Conservation (phyloP, 2,329 filamentous ascomycete species). For the Paracoccidioides lutzii region DNA sequence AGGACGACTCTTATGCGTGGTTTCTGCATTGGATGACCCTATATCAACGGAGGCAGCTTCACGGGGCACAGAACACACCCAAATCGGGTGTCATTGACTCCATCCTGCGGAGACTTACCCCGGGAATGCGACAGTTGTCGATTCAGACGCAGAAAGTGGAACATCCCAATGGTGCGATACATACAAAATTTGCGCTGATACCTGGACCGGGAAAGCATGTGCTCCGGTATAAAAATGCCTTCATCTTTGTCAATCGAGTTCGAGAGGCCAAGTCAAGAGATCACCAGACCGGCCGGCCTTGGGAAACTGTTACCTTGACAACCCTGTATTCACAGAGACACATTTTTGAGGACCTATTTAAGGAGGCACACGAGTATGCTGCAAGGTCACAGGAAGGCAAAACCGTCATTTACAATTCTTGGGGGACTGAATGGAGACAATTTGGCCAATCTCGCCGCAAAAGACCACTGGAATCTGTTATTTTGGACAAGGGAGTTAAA, state of each 20-base stretch:
- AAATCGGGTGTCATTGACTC: conserved; percentile 38
- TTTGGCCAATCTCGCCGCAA: conserved; percentile 79
- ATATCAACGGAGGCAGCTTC: conserved; percentile 54
- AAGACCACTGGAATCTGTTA: conserved; percentile 73
- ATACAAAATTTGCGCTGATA: conserved; percentile 75
- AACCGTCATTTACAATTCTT: conserved; percentile 78
- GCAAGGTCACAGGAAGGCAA: conserved; percentile 75
- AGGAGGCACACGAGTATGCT: conserved; percentile 71
- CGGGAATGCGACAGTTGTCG: conserved; percentile 50
- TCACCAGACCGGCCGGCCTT: conserved; percentile 70
- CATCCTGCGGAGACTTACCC: conserved; percentile 45
- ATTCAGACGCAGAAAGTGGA: conserved; percentile 52
- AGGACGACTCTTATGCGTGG: conserved; percentile 89
- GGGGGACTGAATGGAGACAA: conserved; percentile 70
- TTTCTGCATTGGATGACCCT: conserved; percentile 87
- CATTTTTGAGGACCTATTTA: conserved; percentile 81
- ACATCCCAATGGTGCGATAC: conserved; percentile 52
- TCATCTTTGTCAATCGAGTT: conserved; percentile 74
- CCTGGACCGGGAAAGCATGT: conserved; percentile 85
- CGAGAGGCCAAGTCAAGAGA: conserved; percentile 72
- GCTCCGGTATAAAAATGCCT: conserved; percentile 72
- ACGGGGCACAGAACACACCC: conserved; percentile 30
- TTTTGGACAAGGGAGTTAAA: conserved; percentile 72
- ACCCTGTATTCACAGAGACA: conserved; percentile 80
- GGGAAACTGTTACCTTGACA: conserved; percentile 86